A percentile compares a stretch with the other conserved stretches of the same genome.
Conservation (phyloP, 169 alveolate genomes). For the Perkinsus olseni region DNA sequence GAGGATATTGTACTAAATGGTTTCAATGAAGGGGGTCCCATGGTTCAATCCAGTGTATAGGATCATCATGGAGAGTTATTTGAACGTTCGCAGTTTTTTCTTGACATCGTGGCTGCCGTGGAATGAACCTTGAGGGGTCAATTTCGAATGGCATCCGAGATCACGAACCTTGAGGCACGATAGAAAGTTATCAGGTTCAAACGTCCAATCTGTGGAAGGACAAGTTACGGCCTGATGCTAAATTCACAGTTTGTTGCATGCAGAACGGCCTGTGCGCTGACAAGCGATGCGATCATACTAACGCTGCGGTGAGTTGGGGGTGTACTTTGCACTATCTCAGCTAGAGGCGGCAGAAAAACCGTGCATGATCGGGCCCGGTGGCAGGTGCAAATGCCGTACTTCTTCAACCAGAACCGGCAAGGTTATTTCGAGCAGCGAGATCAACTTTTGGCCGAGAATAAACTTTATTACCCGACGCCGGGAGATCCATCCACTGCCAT, state of each 20-base stretch:
- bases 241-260: neutral
- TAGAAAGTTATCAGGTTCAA: neutral
- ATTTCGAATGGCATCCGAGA: too few species aligned
- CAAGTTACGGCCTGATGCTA: neutral
- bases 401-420: neutral
- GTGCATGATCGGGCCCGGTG: neutral
- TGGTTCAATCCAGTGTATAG: neutral
- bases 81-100: too few species aligned
- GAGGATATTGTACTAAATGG: neutral
- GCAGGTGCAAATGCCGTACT: neutral
- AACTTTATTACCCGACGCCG: neutral
- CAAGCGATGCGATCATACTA: neutral
- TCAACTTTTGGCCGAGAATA: neutral
- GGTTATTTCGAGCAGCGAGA: neutral
- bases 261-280: neutral
- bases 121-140: too few species aligned
- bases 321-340: neutral
- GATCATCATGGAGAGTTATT: too few species aligned
- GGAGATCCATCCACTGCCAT: neutral
- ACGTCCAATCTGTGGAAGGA: neutral
- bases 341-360: neutral
- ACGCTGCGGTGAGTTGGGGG: neutral
- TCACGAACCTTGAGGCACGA: too few species aligned
- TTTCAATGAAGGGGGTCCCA: neutral
- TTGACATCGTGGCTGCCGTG: too few species aligned